These are phyloP conservation scores for Capronia epimyces DNA, from an alignment of 2,329 filamentous ascomycete species.

Conservation along the genomic window DNA sequence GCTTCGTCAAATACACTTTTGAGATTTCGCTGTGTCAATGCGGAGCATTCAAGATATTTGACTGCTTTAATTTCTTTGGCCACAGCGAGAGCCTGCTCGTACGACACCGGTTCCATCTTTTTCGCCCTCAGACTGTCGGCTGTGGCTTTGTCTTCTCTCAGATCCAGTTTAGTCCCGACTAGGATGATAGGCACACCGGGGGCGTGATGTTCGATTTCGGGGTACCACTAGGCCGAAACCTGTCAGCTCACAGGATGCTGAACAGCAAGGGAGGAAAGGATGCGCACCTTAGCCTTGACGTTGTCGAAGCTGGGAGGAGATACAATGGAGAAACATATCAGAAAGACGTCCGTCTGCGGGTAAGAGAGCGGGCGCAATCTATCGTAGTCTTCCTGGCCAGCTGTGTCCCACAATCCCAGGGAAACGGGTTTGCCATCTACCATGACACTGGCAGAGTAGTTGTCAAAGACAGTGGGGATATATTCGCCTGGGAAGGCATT, in stretches of 20 bases:
- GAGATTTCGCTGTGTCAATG: slow-evolving; percentile 89
- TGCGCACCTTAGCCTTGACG: slow-evolving; percentile 85
- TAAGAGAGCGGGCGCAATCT: slow-evolving; percentile 90
- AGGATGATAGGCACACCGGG: slow-evolving; percentile 94
- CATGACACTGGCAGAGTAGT: slow-evolving; percentile 98
- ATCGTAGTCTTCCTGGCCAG: slow-evolving; percentile 97
- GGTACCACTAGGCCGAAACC: slow-evolving; percentile 68
- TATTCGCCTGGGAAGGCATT: slow-evolving; percentile 99
- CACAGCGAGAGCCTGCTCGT: slow-evolving; percentile 81
- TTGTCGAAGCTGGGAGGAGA: slow-evolving; percentile 98
- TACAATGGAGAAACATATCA: slow-evolving; percentile 98
- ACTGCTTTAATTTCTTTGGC: slow-evolving; percentile 93
- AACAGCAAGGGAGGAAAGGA: slow-evolving; percentile 5
- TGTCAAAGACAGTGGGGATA: slow-evolving; percentile 98
- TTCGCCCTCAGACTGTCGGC: slow-evolving; percentile 77
- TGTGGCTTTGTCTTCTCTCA: slow-evolving; percentile 81
- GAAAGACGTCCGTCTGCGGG: slow-evolving; percentile 95
- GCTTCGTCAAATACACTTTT: slow-evolving; percentile 99
- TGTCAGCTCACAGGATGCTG: slow-evolving; percentile 6
- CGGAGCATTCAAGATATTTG: slow-evolving; percentile 97
- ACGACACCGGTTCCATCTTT: slow-evolving; percentile 95
- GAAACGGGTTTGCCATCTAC: slow-evolving; percentile 98
- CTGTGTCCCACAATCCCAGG: slow-evolving; percentile 95
- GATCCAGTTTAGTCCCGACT: slow-evolving; percentile 92
- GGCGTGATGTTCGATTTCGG: slow-evolving; percentile 94